Evolutionary conservation across 768 basidiomycete genomes (phyloP), one percentile per base, ranked within the genome.

Genomic region (Russula dissimulans): DNA sequence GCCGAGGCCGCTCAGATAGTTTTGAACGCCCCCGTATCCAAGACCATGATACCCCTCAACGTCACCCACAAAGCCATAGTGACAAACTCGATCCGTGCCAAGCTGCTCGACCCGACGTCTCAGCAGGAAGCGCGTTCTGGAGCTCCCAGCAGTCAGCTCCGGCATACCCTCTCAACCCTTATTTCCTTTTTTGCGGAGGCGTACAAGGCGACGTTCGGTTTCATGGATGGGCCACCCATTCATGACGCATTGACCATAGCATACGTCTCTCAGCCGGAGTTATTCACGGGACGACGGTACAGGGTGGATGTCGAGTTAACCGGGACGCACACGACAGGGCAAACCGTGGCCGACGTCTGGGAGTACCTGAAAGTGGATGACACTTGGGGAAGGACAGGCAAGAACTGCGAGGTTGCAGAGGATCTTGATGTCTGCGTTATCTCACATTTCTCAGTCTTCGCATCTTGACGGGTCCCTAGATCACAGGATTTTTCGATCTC

Each of bases 41-140:
- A 75, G 32, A 73, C 75, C 15, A 91, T 91, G 91, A 81, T 92
- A 31, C 89, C 90, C 0, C 80, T 95, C 65, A 94, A 95, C 67
- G 87, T 93, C 17, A 90, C 92, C 3, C 93, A 95, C 70, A 86
- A 82, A 0, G 89, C 88, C 3, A 87, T 95, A 62, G 85, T 89
- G 46, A 86, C 82, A 3, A 69, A 72, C 22, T 67, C 71, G 10
- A 72, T 85, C 36, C 86, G 85, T 64, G 60, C 72, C 0, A 72
- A 74, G 22, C 74, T 94, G 3, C 78, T 90, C 34, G 67, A 72
- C 18, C 14, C 45, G 49, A 14, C 34, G 8, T 5, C 77, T 75
- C 1, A 65, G 59, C 1, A 65, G 59, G 52, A 18, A 22, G 43
- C 22, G 46, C 63, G 75, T 8, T 32, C 47, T 1, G 57, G 17